Evolutionary conservation across 192 early-diverging fungal genomes (phyloP), one percentile per base, ranked within the genome.

Genomic region (Spizellomyces punctatus): DNA sequence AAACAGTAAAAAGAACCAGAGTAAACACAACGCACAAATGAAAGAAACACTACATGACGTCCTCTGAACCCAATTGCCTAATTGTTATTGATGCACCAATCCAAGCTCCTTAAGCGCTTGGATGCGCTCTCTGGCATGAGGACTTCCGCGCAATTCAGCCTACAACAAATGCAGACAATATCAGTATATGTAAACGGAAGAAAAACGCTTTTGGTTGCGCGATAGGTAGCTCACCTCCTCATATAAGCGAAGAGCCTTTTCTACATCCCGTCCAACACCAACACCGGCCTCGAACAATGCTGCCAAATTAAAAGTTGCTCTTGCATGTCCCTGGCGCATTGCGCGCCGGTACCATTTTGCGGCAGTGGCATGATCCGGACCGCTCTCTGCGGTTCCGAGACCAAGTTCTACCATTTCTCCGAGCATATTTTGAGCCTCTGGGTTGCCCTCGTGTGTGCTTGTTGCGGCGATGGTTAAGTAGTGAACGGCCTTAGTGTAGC

Each of bases 341-440:
- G 79, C 85, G 22, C 64, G 64, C 57, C 73, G 12, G 55, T 77
- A 81, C 73, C 74, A 85, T 46, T 47, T 58, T 19, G 75, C 69
- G 5, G 79, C 79, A 42, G 56, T 63, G 6, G 50, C 60, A 10
- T 64, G 46, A 46, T 74, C 65, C 10, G 76, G 64, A 10, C 50
- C 48, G 22, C 16, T 68, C 10, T 79, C 82, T 17, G 56, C 12
- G 8, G 50, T 67, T 1, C 48, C 73, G n/a, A 71, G 58, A 5
- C 85, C 85, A 21, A 78, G 16, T 61, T 84, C 81, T 10, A 69
- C 58, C 69, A 83, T 49, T 56, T 83, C 72, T 16, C 85, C 85
- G 45, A 84, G 70, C 48, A 84, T 64, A 55, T 76, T 82, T 49
- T 83, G 73, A 9, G 85, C 85, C 8, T 84, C 81, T 12, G 81